Conservation (phyloP, 1,284 basidiomycete species). For the Puccinia triticina region DNA sequence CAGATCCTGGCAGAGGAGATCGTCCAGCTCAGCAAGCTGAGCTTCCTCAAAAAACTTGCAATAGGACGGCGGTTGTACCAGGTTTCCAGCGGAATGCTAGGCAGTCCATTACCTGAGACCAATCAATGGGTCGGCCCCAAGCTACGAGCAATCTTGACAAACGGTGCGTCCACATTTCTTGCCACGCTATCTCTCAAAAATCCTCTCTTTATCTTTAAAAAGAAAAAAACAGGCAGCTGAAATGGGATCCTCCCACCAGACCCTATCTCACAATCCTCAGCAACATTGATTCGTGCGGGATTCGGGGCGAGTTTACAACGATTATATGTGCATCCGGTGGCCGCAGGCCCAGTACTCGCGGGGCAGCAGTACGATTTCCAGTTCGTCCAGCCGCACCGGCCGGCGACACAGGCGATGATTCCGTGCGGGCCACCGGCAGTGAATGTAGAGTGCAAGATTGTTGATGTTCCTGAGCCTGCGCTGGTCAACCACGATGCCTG, state of each 20-base stretch:
- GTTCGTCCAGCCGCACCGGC: neutral
- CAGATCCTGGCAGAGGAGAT: conserved; percentile 26
- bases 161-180: neutral
- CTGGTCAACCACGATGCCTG: conserved; percentile 31
- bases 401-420: neutral
- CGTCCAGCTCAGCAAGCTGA: conserved; percentile 12
- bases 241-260: neutral
- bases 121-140: conserved; percentile 24
- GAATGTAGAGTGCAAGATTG: conserved; percentile 46
- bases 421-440: conserved; percentile 21
- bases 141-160: conserved; percentile 28
- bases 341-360: conserved; percentile 21
- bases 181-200: neutral
- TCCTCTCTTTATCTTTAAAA: neutral
- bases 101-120: neutral
- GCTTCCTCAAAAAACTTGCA: conserved; percentile 7
- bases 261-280: conserved; percentile 18
- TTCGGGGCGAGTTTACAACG: conserved; percentile 22
- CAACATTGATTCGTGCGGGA: conserved; percentile 16
- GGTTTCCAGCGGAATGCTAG: conserved; percentile 5
- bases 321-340: conserved; percentile 31
- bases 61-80: neutral
- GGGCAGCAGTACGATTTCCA: conserved; percentile 28
- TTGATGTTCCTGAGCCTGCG: conserved; percentile 28
- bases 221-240: neutral